Evolutionary conservation across 306 rosid genomes (phyloP).

Genomic region (Luffa acutangula): DNA sequence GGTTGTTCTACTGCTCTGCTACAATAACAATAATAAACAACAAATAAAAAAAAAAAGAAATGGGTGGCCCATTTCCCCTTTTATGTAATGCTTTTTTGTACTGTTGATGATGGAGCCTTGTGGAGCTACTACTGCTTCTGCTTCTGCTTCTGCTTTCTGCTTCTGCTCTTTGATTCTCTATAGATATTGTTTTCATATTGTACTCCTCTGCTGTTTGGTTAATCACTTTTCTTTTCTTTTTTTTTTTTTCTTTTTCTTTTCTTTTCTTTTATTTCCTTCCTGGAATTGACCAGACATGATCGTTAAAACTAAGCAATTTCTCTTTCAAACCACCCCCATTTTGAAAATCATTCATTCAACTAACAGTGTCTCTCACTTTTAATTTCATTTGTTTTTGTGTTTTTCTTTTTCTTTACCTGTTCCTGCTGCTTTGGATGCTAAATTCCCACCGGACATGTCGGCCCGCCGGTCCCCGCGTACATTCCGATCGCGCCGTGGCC

Average conservation of each 20-base stretch:
- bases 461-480: constrained; percentile 68
- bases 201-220: background rate
- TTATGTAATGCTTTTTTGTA: constrained; percentile 66
- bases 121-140: background rate
- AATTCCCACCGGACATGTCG: constrained; percentile 66
- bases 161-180: constrained; percentile 9
- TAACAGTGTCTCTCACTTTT: background rate
- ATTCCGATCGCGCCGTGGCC: constrained; percentile 77
- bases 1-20: constrained; percentile 15
- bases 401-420: background rate
- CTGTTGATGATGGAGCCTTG: constrained; percentile 26
- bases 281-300: constrained; percentile 7
- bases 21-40: constrained; percentile 28
- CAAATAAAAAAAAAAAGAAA: constrained; percentile 26
- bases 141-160: background rate
- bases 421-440: constrained; percentile 23
- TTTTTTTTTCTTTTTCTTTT: too few species aligned
- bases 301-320: background rate
- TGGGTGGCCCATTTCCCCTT: constrained; percentile 42
- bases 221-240: background rate
- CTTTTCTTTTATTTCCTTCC: background rate
- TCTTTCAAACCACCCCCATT: background rate
- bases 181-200: background rate
- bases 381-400: background rate
- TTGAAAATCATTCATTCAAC: background rate